Evolutionary conservation across 2,329 filamentous ascomycete species (phyloP), one percentile per base, ranked within the genome.

Genomic region (Verticillium alfalfae): DNA sequence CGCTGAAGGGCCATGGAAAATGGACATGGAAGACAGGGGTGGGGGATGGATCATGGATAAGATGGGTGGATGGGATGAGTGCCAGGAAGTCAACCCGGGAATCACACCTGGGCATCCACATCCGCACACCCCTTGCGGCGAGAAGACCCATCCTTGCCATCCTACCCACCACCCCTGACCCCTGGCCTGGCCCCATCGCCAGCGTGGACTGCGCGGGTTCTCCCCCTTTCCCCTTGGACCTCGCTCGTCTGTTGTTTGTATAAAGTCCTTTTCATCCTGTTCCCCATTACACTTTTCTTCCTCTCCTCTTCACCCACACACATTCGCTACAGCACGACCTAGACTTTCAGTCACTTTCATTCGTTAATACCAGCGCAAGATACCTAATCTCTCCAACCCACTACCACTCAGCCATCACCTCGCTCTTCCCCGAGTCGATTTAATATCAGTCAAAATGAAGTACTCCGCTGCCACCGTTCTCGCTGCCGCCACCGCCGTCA

Each of bases 381-480:
- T 65, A 69, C 67, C 62, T 62, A 69, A 69, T 70, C 71, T 65
- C 62, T 69, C 70, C 70, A 66, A 69, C 66, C 66, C 70, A 65
- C 69, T 70, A 71, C 72, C 68, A 61, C 22, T 49, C 61, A 65
- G 62, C 63, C 62, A 63, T 62, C 62, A 66, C 66, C 63, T 59
- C 56, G 55, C 68, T 68, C 65, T 66, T 60, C 67, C 45, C 66
- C 70, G 71, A 75, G 69, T 72, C 64, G 68, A 68, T 68, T 66
- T 58, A 67, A 66, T 78, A 78, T 75, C 78, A 78, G 78, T 79
- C 83, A 87, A 86, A 75, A 88, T 88, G 85, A 84, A 87, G 84
- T 87, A 82, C 84, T 75, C 83, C 72, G 73, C 77, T 73, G 81
- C 81, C 71, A 75, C 79, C 73, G 70, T 83, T 68, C 72, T 82